Evolutionary conservation across 495 filamentous ascomycete species (phyloP).

Genomic region (Aspergillus cristatus): DNA sequence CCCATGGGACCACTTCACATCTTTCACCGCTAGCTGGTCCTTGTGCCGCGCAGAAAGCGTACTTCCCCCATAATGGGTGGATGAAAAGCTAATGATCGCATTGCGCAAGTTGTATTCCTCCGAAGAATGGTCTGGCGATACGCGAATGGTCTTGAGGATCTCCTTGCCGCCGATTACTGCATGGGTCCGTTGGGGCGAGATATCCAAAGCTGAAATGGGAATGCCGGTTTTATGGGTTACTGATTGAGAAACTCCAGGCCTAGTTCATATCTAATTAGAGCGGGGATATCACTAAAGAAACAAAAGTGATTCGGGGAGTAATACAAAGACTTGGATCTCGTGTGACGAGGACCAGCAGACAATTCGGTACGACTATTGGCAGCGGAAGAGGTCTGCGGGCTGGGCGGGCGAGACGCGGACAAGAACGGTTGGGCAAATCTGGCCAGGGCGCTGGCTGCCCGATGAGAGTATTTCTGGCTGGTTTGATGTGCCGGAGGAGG

Average conservation of each 20-base stretch:
- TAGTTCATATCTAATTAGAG: slow-evolving; percentile 9
- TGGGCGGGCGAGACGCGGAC: slow-evolving; percentile 46
- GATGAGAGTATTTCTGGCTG: slow-evolving; percentile 36
- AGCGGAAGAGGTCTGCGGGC: slow-evolving; percentile 28
- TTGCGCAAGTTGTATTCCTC: slow-evolving; percentile 76
- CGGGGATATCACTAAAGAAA: slow-evolving; percentile 2
- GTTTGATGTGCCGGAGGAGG: slow-evolving; percentile 44
- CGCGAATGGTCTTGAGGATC: slow-evolving; percentile 71
- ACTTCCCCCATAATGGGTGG: slow-evolving; percentile 45
- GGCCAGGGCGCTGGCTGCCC: slow-evolving; percentile 46
- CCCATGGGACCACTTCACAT: slow-evolving; percentile 78
- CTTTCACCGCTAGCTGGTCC: slow-evolving; percentile 71
- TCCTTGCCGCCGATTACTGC: slow-evolving; percentile 76
- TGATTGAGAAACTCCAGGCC: slow-evolving; percentile 63
- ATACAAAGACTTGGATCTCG: slow-evolving; percentile 35
- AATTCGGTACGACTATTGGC: slow-evolving; percentile 19
- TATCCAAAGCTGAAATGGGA: slow-evolving; percentile 67
- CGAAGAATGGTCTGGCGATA: slow-evolving; percentile 58
- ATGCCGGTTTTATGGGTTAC: slow-evolving; percentile 62
- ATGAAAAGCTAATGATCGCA: slow-evolving; percentile 60
- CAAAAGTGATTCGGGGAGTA: slow-evolving; percentile 2
- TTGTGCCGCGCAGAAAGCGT: slow-evolving; percentile 45
- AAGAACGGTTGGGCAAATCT: slow-evolving; percentile 51
- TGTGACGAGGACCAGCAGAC: slow-evolving; percentile 23
- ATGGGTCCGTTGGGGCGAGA: slow-evolving; percentile 64